Percentiles rank a stretch among this genome's conserved stretches.
phyloP scores from a whole-genome alignment of 179 eudicot genomes.

The Actinidia arguta region DNA sequence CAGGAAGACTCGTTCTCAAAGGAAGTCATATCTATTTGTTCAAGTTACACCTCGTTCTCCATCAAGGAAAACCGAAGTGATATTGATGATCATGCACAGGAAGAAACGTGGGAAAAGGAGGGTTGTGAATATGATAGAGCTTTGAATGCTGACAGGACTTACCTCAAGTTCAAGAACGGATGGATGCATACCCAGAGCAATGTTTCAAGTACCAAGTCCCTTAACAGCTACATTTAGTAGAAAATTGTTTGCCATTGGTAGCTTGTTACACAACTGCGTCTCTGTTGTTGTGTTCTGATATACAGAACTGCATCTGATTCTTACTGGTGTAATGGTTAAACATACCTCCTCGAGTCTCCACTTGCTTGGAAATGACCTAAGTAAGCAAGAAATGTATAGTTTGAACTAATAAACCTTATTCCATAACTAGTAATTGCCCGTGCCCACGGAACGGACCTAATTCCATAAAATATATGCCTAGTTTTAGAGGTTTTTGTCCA shows the following conservation, averaged over 20 bases:
- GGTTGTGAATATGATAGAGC: constrained; percentile 88
- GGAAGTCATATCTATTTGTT: constrained; percentile 40
- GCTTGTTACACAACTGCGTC: no score
- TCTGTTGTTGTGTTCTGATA: no score
- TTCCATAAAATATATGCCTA: no score
- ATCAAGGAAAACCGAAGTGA: constrained; percentile 42
- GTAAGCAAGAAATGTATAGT: background rate
- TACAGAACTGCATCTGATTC: constrained; percentile 7
- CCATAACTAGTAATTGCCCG: no score
- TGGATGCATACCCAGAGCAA: constrained; percentile 82
- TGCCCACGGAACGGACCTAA: no score
- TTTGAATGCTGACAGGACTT: constrained; percentile 82
- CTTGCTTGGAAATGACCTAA: background rate
- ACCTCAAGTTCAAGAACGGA: constrained; percentile 89
- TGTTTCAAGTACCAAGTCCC: constrained; percentile 70
- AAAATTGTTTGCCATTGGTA: background rate
- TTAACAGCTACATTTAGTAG: background rate
- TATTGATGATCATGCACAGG: constrained; percentile 42
- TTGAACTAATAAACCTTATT: no score
- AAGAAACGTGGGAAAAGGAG: constrained; percentile 83
- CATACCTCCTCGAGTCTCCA: background rate
- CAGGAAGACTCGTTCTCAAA: constrained; percentile 59
- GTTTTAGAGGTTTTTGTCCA: no score
- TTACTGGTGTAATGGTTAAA: background rate
- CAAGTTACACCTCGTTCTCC: constrained; percentile 43